Conservation (phyloP, 257 asterid species). For the Gentiana straminea region DNA sequence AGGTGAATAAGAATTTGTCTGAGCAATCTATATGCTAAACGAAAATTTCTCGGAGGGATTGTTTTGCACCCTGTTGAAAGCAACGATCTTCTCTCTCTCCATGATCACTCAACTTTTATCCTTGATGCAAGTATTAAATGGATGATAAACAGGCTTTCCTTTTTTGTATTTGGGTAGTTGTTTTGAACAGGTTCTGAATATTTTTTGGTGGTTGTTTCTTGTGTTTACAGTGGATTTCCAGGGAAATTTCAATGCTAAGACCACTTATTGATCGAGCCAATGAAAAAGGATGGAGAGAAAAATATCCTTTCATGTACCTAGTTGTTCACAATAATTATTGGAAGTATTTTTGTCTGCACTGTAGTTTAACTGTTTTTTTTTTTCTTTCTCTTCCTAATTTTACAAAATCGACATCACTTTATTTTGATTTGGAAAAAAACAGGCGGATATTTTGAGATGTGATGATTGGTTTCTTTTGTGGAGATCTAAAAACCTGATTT, state of each 20-base stretch:
- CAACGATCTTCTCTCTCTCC: neutral
- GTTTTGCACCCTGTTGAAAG: too few relatives aligned
- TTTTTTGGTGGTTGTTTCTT: constrained; percentile 11
- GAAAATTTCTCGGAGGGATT: too few relatives aligned
- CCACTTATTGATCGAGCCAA: constrained; percentile 68
- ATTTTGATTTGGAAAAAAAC: too few relatives aligned
- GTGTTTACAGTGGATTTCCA: constrained; percentile 63
- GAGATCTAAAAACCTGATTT: too few relatives aligned
- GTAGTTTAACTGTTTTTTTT: too few relatives aligned
- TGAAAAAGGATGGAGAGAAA: constrained; percentile 85
- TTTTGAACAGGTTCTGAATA: constrained; percentile 4
- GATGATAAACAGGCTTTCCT: neutral
- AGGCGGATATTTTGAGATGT: too few relatives aligned
- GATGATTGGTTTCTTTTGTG: too few relatives aligned
- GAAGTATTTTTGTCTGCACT: too few relatives aligned
- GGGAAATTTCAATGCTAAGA: constrained; percentile 42
- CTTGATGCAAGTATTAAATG: neutral
- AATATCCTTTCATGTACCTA: constrained; percentile 67
- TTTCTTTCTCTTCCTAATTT: too few relatives aligned
- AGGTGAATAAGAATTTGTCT: too few relatives aligned
- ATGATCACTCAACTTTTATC: neutral
- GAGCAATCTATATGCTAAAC: too few relatives aligned
- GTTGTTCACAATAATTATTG: neutral
- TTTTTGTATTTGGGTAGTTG: neutral
- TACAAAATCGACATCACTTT: too few relatives aligned